Evolutionary conservation across 768 basidiomycete species (phyloP), one percentile per base, ranked within the genome.

Genomic region (Trametes cingulata): DNA sequence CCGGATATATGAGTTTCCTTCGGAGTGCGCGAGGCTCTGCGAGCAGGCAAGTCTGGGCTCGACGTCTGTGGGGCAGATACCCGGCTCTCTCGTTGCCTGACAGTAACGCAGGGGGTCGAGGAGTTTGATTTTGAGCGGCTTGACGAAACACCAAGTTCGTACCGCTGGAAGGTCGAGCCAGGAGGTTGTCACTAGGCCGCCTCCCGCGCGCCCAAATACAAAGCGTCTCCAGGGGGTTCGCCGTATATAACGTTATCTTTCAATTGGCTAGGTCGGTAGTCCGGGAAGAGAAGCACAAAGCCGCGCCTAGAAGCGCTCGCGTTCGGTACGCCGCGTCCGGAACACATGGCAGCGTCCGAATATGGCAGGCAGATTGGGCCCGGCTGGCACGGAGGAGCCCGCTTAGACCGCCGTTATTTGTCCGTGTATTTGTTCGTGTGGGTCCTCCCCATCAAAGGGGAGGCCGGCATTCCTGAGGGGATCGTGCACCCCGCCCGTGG

Each of bases 351-450:
- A 33, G 29, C 29, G 29, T 33, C 29, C 10, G 6, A 5, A 33
- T 33, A 33, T 5, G 29, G 29, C 29, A 33, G 10, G 6, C 29
- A 10, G 29, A 33, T 5, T 33, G 20, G 6, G 42, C 8, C 29
- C 29, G 29, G 29, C 10, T 33, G 29, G 29, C n/a, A 20, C 49
- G 49, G 49, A 19, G 20, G 20, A 17, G 5, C 22, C n/a, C 49
- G 42, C 40, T 54, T 29, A 35, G 41, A 14, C 40, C 52, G 40
- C 27, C 41, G 27, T 43, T 54, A 39, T 63, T 63, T 62, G 61
- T 19, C 25, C 41, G 7, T 12, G 17, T 22, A 17, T 52, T 55
- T 63, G 56, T 29, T 37, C 35, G 52, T 58, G 61, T 63, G 52
- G 61, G 61, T 55, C 45, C 51, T 19, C 37, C 9, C 46, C 42